phyloP scores from a whole-genome alignment of 2,329 filamentous ascomycete species.

The Sporothrix mexicana region DNA sequence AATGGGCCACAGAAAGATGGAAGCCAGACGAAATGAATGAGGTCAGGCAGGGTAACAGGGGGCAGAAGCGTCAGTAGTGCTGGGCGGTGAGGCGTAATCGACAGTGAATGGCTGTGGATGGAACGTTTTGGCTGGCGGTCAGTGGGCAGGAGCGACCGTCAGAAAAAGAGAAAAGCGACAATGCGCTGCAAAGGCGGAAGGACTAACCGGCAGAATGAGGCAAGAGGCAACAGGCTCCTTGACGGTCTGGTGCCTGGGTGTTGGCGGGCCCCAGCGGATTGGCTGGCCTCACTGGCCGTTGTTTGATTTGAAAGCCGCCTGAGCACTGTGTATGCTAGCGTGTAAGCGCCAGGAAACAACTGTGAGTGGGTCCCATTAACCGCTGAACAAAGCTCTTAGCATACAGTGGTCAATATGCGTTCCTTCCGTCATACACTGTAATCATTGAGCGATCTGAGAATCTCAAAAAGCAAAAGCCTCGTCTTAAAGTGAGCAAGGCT shows the following conservation, averaged over 20 bases:
- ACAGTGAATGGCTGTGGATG: not conserved
- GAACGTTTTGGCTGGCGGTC: not conserved
- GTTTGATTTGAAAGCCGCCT: constrained; percentile 20
- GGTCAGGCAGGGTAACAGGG: no score
- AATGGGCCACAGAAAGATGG: not conserved
- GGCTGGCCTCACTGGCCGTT: not conserved
- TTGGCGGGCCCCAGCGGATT: not conserved
- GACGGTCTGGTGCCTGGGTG: constrained; percentile 11
- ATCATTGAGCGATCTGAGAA: no score
- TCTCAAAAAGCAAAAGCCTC: not conserved
- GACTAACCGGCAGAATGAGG: not conserved
- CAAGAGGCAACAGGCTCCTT: constrained; percentile 21
- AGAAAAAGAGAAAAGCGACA: not conserved
- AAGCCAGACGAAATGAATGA: constrained; percentile 14
- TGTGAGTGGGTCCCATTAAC: constrained; percentile 16
- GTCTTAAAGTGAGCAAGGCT: not conserved
- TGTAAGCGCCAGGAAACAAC: not conserved
- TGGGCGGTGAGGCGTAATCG: constrained; percentile 23
- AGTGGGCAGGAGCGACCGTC: not conserved
- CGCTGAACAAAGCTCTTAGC: not conserved
- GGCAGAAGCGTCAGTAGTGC: not conserved
- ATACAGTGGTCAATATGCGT: not conserved
- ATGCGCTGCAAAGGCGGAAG: constrained; percentile 12
- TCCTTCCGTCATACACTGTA: no score
- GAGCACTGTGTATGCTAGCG: not conserved